A percentile compares a stretch with the other conserved stretches of the same genome.
phyloP scores from a whole-genome alignment of 331 rosid species.

The Quercus phellos region DNA sequence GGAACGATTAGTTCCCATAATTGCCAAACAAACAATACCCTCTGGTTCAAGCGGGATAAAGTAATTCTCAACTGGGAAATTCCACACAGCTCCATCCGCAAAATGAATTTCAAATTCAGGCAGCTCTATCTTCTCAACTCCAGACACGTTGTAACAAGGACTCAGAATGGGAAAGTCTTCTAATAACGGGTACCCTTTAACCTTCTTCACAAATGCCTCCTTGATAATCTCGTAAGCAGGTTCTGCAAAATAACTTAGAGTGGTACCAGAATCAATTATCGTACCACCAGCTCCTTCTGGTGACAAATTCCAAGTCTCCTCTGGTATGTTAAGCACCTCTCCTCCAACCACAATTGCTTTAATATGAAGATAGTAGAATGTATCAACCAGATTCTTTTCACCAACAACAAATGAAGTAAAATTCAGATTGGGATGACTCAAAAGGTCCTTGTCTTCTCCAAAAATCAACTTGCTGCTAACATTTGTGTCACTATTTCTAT shows the following conservation, averaged over 20 bases:
- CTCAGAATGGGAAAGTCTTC: slow-evolving; percentile 61
- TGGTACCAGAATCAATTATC: slow-evolving; percentile 92
- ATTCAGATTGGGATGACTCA: slow-evolving; percentile 60
- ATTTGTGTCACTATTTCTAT: slow-evolving; percentile 66
- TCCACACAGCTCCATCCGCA: slow-evolving; percentile 82
- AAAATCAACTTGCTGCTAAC: slow-evolving; percentile 88
- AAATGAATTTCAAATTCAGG: slow-evolving; percentile 72
- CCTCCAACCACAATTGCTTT: slow-evolving; percentile 69
- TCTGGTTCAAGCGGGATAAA: slow-evolving; percentile 67
- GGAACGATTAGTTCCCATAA: slow-evolving; percentile 63
- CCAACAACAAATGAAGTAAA: slow-evolving; percentile 72
- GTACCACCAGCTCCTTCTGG: slow-evolving; percentile 77
- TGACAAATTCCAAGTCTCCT: slow-evolving; percentile 65
- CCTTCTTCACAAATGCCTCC: slow-evolving; percentile 57
- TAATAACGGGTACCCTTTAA: slow-evolving; percentile 50
- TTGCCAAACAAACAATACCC: slow-evolving; percentile 71
- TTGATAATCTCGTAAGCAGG: slow-evolving; percentile 70
- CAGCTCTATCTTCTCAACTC: slow-evolving; percentile 57
- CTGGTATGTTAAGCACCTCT: slow-evolving; percentile 56
- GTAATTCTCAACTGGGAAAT: slow-evolving; percentile 88
- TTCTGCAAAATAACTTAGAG: slow-evolving; percentile 84
- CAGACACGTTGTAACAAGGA: slow-evolving; percentile 93
- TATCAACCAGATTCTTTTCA: slow-evolving; percentile 65
- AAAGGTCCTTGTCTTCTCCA: slow-evolving; percentile 67
- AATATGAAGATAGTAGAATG: slow-evolving; percentile 79